Evolutionary conservation across 352 stramenopile genomes (phyloP).

Genomic region (Globisporangium nunn): DNA sequence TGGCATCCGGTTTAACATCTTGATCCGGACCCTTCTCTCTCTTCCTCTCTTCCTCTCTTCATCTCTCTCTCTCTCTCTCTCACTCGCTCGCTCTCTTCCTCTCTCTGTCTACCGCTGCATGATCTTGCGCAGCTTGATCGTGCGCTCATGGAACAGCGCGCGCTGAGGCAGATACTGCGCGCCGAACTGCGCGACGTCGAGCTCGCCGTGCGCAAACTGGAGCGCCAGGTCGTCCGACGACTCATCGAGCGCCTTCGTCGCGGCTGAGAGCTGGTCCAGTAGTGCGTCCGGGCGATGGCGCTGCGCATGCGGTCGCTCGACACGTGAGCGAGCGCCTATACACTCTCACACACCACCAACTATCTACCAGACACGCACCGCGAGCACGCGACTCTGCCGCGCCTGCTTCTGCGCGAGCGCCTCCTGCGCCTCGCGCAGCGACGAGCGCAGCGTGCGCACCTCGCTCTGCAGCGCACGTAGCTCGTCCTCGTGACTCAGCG

Average conservation of each 20-base stretch:
- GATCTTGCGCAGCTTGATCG: slow-evolving; percentile 64
- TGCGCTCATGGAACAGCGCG: slow-evolving; percentile 70
- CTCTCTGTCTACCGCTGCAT: slow-evolving; percentile 39
- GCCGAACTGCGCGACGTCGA: slow-evolving; percentile 63
- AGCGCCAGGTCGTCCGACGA: slow-evolving; percentile 65
- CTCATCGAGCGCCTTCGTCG: slow-evolving; percentile 52
- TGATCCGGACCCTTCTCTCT: background rate
- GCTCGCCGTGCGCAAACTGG: slow-evolving; percentile 66
- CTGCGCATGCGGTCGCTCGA: slow-evolving; percentile 15
- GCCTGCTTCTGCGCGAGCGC: slow-evolving; percentile 59
- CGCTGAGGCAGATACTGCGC: slow-evolving; percentile 57
- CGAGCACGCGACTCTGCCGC: slow-evolving; percentile 56
- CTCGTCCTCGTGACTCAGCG: slow-evolving; percentile 45
- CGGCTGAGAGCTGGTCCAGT: slow-evolving; percentile 55
- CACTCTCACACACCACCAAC: too few relatives aligned
- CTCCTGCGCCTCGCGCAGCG: slow-evolving; percentile 47
- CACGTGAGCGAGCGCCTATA: too few relatives aligned
- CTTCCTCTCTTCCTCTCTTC: background rate
- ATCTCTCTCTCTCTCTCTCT: background rate
- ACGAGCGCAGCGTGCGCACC: slow-evolving; percentile 35
- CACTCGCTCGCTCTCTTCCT: background rate
- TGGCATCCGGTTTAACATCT: too few relatives aligned
- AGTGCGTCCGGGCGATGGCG: slow-evolving; percentile 61
- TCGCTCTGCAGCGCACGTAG: slow-evolving; percentile 44
- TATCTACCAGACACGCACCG: slow-evolving; percentile 27